Evolutionary conservation across 1,284 basidiomycete species (phyloP), one percentile per base, ranked within the genome.

Genomic region (Fistulinella staudtii): DNA sequence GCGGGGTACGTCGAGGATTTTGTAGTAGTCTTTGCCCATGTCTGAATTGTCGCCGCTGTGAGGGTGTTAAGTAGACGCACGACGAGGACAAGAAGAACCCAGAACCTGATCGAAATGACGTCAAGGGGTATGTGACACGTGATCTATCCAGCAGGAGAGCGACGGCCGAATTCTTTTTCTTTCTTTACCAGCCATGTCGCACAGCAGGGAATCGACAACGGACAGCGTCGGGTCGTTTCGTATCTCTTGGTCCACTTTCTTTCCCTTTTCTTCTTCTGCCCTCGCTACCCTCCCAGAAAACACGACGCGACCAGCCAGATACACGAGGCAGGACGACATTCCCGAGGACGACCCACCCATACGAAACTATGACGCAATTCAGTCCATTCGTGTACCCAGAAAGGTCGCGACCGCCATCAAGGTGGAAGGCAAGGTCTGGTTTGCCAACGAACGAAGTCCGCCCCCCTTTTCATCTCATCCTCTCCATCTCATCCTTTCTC

Each of bases 341-440:
- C 85, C 85, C 3, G 65, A 71, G n/a, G 65, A 69, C 22, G 72
- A 76, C 28, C 71, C 30, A 5, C 63, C 77, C 24, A 73, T 83
- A 29, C 68, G 79, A 41, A 84, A 89, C 63, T 89, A 89, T 58
- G 78, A 80, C 55, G 67, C 86, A 2, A 85, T 85, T 56, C 84
- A 76, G 54, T 63, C 71, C 5, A 78, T 89, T 28, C 72, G 81
- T 28, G 73, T 89, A 0, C 90, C 89, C 1, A 89, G 93, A 74
- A 94, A 95, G 65, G 82, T 95, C 27, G 75, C 89, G 1, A 90
- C 93, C 0, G 87, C 92, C 1, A 79, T 98, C 55, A 88, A 87
- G 53, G 91, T 99, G 29, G 95, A 99, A 66, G 89, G 88, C 24
- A 99, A 99, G 63, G 95, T 99, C 33, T 99, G 95, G 89, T 97